Evolutionary conservation across 495 filamentous ascomycete genomes (phyloP), one percentile per base, ranked within the genome.

Genomic region (Penicillium paradoxum): DNA sequence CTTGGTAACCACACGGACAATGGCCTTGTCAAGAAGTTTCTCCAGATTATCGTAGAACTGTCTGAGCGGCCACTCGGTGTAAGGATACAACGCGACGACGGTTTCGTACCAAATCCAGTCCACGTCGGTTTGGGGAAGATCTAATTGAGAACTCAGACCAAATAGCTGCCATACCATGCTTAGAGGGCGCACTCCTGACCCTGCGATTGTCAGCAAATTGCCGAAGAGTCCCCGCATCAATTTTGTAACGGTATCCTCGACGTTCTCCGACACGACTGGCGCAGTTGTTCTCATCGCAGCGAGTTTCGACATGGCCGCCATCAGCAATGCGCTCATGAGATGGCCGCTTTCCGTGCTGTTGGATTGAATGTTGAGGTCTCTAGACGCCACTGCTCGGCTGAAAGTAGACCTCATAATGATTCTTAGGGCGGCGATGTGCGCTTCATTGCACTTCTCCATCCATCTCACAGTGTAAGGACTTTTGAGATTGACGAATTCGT

Each of bases 121-220:
- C 4, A 44, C 45, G 15, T 50, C 17, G 33, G 47, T 56, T 24
- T 39, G 29, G 10, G 63, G 60, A 24, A 66, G n/a, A 10, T 63
- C 56, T 32, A 29, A 56, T 49, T 56, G 38, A 5, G 63, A 50
- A 32, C 60, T 18, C 15, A 37, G 13, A 30, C 59, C 60, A 48
- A 66, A 60, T 18, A 66, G 36, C 36, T 66, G 63, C 59, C 63
- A 66, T 10, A 63, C 57, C 63, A 66, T 66, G 24, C 63, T 66
- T 0, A 60, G 39, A 45, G 63, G 63, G 30, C 63, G 59, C 10
- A 63, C 54, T 14, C 63, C 63, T 39, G 63, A 63, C 0, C 59
- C 63, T 44, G 62, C 62, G 42, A 45, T 63, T 22, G 63, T 66
- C 49, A 66, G 27, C 3, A 66, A 39, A 60, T 66, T 63, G 19